Percentiles rank a stretch among this genome's conserved stretches.
phyloP scores from a whole-genome alignment of 495 filamentous ascomycete genomes.

The Podospora anserina region DNA sequence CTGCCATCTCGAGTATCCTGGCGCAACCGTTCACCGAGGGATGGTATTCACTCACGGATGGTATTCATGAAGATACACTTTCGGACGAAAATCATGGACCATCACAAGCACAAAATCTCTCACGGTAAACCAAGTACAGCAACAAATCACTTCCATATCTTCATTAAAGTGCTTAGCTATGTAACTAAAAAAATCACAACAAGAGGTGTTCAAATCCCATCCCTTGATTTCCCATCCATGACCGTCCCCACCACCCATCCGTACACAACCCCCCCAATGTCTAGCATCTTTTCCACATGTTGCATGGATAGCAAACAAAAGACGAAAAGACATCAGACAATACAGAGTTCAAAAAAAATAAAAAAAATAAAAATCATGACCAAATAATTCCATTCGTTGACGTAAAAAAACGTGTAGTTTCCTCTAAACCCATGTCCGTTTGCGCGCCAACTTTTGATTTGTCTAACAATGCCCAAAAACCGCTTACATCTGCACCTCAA shows the following conservation, averaged over 20 bases:
- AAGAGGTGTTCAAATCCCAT: neutral
- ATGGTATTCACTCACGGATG: no score
- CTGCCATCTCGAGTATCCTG: neutral
- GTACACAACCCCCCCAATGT: neutral
- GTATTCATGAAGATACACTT: no score
- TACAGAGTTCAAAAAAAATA: neutral
- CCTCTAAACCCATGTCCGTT: slow-evolving; percentile 5
- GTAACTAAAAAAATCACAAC: slow-evolving; percentile 1
- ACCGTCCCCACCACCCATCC: neutral
- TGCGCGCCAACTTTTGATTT: slow-evolving; percentile 5
- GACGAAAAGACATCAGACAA: neutral
- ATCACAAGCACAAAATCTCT: neutral
- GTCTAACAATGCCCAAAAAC: neutral
- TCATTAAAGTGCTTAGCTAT: slow-evolving; percentile 9
- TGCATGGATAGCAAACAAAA: slow-evolving; percentile 2
- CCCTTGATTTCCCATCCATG: neutral
- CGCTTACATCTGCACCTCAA: slow-evolving; percentile 63
- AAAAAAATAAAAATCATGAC: neutral
- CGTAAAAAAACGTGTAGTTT: neutral
- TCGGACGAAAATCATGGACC: neutral
- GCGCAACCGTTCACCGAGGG: no score
- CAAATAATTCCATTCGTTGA: slow-evolving; percentile 6
- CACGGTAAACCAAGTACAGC: neutral
- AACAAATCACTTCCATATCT: slow-evolving; percentile 5
- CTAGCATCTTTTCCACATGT: neutral